Base-by-base conservation (phyloP, 1,139 yeast genomes). In the Lodderomyces margitis region DNA sequence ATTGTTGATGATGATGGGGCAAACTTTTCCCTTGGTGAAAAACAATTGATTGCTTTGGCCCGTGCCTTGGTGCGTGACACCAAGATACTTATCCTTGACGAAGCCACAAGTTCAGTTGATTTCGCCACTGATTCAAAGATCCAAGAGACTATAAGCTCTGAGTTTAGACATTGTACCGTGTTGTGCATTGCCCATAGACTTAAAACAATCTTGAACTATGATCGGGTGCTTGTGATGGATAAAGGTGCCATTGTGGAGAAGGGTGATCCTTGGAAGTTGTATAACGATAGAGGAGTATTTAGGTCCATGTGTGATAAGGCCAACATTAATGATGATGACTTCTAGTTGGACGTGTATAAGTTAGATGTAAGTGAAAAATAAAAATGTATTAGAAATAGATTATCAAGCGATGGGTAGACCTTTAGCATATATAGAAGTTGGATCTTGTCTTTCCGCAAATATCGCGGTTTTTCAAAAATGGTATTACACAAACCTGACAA, bases 241-340 rank as follows among this genome's bases (percentile, higher is more conserved):
- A 65, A 73, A 40, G 91, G 91, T 44, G 71, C 70, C 46, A 65
- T 81, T 33, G 70, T 64, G 21, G 88, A 83, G 56, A 77, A 74
- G 53, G 91, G 79, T 52, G 65, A 74, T 2, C 84, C 84, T 9
- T 50, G 54, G 50, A 54, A 53, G 12, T 56, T 64, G 42, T 64
- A 51, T 45, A 48, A 49, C 21, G 30, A 31, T 10, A 30, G 46
- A 15, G 49, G 48, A 9, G 48, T 55, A 20, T 58, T 83, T 63
- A 67, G 74, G 47, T 70, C 73, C 39, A 80, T 83, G 87, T 83
- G 89, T 57, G 70, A 64, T 15, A 71, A 76, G 49, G 72, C 83
- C 3, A 72, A 72, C 38, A 79, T 82, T 31, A 50, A 49, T 4
- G 48, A 42, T 15, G 53, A 49, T 7, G 69, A 64, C 40, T 62